Conservation (phyloP, 2,329 filamentous ascomycete genomes). For the Whalleya microplaca region DNA sequence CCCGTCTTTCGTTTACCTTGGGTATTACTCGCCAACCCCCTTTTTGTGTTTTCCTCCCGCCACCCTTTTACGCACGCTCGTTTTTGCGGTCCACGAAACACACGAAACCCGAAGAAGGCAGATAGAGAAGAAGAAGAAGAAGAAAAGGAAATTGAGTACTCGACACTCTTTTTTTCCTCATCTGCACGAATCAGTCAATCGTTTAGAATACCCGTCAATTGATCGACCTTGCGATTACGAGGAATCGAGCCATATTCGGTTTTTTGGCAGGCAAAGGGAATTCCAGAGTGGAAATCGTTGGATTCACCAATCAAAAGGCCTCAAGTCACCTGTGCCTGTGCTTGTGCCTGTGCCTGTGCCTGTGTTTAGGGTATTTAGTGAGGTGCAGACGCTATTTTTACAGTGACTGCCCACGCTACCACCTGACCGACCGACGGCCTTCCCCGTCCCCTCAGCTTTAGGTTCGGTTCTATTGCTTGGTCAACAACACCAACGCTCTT, state of each 20-base stretch:
- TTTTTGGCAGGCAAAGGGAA: neutral
- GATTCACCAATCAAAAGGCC: conserved; percentile 25
- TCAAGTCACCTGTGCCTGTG: conserved; percentile 10
- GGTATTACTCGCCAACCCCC: conserved; percentile 14
- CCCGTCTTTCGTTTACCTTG: conserved; percentile 31
- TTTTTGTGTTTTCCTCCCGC: conserved; percentile 22
- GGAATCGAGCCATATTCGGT: neutral
- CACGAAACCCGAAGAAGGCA: conserved; percentile 15
- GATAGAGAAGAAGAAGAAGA: too few relatives aligned
- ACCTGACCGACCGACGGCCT: conserved; percentile 1
- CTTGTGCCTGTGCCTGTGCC: too few relatives aligned
- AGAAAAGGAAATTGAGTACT: conserved; percentile 5
- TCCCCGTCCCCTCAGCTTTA: neutral
- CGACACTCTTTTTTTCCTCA: conserved; percentile 6
- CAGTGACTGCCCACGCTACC: conserved; percentile 20
- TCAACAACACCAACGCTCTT: neutral
- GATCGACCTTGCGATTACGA: neutral
- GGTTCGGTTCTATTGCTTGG: neutral
- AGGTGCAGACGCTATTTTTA: conserved; percentile 18
- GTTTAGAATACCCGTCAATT: conserved; percentile 2
- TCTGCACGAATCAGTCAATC: conserved; percentile 16
- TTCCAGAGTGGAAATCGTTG: conserved; percentile 16
- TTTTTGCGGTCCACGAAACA: conserved; percentile 21
- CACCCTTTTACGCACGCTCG: conserved; percentile 22
- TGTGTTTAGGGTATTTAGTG: too few relatives aligned